Percentiles rank a stretch among this genome's conserved stretches.
These are phyloP conservation scores for Penicillium sp. DNA, from an alignment of 2,329 filamentous ascomycete genomes.

Conservation along the genomic window DNA sequence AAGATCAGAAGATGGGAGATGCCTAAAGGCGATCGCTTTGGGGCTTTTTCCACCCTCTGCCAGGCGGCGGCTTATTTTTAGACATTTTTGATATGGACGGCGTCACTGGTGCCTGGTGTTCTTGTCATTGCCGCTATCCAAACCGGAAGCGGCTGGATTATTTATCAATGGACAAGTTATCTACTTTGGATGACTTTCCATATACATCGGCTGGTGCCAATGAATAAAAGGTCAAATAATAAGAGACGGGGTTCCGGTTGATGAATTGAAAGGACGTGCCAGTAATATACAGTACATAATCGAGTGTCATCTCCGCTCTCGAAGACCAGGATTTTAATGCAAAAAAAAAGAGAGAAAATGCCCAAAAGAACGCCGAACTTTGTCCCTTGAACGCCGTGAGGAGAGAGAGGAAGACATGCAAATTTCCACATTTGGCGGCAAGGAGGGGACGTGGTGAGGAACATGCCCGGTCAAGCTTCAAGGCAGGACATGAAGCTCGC, in stretches of 20 bases:
- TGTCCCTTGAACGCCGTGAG: slow-evolving; percentile 28
- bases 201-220: neutral
- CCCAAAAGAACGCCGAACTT: slow-evolving; percentile 29
- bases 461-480: neutral
- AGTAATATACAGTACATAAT: slow-evolving; percentile 31
- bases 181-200: neutral
- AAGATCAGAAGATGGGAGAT: slow-evolving; percentile 50
- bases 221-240: slow-evolving; percentile 1
- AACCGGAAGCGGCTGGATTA: slow-evolving; percentile 1
- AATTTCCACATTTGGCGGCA: slow-evolving; percentile 8
- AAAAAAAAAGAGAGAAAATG: slow-evolving; percentile 23
- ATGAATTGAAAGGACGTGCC: slow-evolving; percentile 20
- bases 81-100: slow-evolving; percentile 13
- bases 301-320: slow-evolving; percentile 21
- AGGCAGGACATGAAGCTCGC: neutral
- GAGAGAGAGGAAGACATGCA: slow-evolving; percentile 23
- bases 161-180: slow-evolving; percentile 1
- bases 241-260: slow-evolving; percentile 14
- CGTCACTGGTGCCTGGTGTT: slow-evolving; percentile 29
- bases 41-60: slow-evolving; percentile 3
- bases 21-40: slow-evolving; percentile 30
- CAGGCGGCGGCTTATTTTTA: slow-evolving; percentile 4
- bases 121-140: slow-evolving; percentile 7
- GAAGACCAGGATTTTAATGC: slow-evolving; percentile 24
- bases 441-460: neutral